Conservation (phyloP, 2,329 filamentous ascomycete genomes). For the Pseudocercospora fuligena region DNA sequence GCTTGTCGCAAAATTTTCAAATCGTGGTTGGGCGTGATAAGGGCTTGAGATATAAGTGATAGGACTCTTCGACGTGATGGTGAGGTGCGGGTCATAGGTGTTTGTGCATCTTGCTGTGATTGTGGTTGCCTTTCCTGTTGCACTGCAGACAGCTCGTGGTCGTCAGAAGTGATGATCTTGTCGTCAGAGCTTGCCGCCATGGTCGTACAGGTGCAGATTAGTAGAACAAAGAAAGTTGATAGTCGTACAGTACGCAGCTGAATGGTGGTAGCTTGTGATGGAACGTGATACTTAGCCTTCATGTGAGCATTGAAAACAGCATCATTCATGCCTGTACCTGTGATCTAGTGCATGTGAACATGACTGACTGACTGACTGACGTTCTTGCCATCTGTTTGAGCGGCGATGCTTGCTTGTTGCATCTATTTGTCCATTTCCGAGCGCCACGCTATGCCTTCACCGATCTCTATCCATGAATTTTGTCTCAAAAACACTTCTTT, state of each 20-base stretch:
- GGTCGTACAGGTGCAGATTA: not conserved
- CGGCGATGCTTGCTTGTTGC: constrained; percentile 12
- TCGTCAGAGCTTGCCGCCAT: not conserved
- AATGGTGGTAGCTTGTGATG: not conserved
- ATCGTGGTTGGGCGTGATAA: not conserved
- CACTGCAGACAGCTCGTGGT: not conserved
- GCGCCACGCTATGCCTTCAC: constrained; percentile 11
- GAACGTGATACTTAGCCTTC: not conserved
- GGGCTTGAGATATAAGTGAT: not conserved
- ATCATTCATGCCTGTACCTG: not conserved
- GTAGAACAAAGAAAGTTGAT: not conserved
- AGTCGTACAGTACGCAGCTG: not conserved
- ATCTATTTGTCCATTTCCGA: constrained; percentile 4
- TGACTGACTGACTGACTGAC: not conserved
- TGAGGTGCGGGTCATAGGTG: not conserved
- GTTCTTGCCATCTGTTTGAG: constrained; percentile 2
- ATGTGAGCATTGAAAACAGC: not conserved
- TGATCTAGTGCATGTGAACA: constrained; percentile 4
- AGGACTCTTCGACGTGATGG: not conserved
- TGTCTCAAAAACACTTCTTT: not conserved
- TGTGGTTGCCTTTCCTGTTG: not conserved
- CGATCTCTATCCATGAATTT: not conserved
- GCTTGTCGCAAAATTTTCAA: not conserved
- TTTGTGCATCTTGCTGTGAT: too few relatives aligned
- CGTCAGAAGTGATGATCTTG: not conserved